phyloP scores from a whole-genome alignment of 2,329 filamentous ascomycete species.

The Claviceps paspali region DNA sequence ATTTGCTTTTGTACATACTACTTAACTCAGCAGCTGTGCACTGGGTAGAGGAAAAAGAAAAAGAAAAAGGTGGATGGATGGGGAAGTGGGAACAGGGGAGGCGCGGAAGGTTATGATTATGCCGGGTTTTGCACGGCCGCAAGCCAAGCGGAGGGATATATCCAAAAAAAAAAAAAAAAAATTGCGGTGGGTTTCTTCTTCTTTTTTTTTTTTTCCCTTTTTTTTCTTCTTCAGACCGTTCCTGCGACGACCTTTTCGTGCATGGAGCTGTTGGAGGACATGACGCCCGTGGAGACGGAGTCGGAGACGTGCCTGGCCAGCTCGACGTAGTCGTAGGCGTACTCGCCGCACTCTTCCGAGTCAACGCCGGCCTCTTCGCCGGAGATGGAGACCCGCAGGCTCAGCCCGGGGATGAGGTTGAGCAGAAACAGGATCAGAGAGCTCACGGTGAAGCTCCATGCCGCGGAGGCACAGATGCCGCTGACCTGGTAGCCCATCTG shows the following conservation, averaged over 20 bases:
- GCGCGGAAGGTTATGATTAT: no score
- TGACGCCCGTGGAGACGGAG: constrained; percentile 10
- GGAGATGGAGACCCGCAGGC: constrained; percentile 49
- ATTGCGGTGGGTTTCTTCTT: no score
- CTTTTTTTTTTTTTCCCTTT: not conserved
- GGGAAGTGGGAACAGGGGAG: no score
- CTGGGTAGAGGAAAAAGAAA: no score
- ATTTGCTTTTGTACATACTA: no score
- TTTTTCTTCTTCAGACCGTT: constrained; percentile 1
- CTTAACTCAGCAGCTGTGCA: no score
- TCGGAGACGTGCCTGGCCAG: constrained; percentile 45
- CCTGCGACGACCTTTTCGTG: constrained; percentile 14
- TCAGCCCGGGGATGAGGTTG: constrained; percentile 56
- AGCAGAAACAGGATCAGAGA: constrained; percentile 55
- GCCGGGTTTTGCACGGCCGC: no score
- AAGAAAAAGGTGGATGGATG: no score
- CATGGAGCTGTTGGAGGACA: constrained; percentile 12
- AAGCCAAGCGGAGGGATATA: no score
- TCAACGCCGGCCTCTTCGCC: constrained; percentile 57
- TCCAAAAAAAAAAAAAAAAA: not conserved
- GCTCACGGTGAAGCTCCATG: constrained; percentile 52
- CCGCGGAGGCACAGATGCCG: constrained; percentile 47
- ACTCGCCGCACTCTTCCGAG: constrained; percentile 66
- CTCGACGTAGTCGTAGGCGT: constrained; percentile 75
- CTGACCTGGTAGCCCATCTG: constrained; percentile 59